A percentile compares a stretch with the other conserved stretches of the same genome.
phyloP scores from a whole-genome alignment of 768 basidiomycete species.

The Cyathus striatus region DNA sequence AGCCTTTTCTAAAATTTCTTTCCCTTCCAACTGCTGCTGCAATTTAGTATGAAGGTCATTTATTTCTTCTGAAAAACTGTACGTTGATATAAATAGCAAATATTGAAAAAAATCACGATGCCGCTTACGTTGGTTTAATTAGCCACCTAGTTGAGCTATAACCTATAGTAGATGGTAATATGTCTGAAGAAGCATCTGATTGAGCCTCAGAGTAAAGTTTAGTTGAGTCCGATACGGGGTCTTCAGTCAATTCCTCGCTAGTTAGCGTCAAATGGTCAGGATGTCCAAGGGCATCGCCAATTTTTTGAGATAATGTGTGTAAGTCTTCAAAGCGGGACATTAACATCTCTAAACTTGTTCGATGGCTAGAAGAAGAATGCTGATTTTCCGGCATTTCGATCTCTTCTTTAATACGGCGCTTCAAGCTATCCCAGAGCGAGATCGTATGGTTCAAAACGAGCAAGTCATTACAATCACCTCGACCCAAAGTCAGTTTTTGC shows the following conservation, averaged over 20 bases:
- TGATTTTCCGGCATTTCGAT: too few species aligned
- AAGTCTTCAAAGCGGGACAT: slow-evolving; percentile 50
- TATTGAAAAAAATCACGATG: background rate
- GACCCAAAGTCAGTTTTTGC: slow-evolving; percentile 68
- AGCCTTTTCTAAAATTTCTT: slow-evolving; percentile 46
- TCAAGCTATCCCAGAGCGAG: slow-evolving; percentile 50
- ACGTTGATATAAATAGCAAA: background rate
- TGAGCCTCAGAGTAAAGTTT: too few species aligned
- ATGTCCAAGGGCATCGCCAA: slow-evolving; percentile 46
- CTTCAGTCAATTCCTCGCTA: too few species aligned
- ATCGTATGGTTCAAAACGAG: slow-evolving; percentile 60
- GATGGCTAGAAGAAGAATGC: too few species aligned
- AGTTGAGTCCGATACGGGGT: too few species aligned
- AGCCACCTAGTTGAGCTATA: slow-evolving; percentile 40
- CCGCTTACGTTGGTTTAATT: slow-evolving; percentile 61
- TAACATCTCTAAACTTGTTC: slow-evolving; percentile 39
- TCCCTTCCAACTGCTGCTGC: slow-evolving; percentile 34
- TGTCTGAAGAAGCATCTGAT: too few species aligned
- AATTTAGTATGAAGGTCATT: slow-evolving; percentile 42
- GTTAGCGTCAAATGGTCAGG: too few species aligned
- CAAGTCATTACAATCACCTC: slow-evolving; percentile 64
- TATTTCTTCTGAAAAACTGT: slow-evolving; percentile 61
- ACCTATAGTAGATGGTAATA: too few species aligned
- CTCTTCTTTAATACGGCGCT: slow-evolving; percentile 49
- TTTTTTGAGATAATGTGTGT: slow-evolving; percentile 46